A percentile compares a stretch with the other conserved stretches of the same genome.
These are phyloP conservation scores for Chrysoporthe deuterocubensis DNA, from an alignment of 2,329 filamentous ascomycete species.

Conservation along the genomic window DNA sequence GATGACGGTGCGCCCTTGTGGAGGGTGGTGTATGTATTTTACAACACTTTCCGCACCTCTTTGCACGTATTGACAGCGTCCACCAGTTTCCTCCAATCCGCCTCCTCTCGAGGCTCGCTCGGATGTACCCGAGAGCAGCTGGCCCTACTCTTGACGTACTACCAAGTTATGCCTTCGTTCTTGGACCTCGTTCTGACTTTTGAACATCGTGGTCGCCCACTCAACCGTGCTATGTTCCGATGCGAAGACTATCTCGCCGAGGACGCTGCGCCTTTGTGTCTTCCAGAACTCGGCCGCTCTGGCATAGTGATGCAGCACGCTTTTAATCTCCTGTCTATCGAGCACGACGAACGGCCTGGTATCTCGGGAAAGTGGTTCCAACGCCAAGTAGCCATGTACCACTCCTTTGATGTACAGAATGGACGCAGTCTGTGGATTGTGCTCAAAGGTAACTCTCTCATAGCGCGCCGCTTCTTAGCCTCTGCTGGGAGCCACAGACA, in stretches of 20 bases:
- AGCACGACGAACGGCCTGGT: not conserved
- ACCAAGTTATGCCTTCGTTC: conserved; percentile 34
- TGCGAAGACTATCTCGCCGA: conserved; percentile 30
- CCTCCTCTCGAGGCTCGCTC: conserved; percentile 26
- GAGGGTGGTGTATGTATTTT: not conserved
- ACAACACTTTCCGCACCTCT: not conserved
- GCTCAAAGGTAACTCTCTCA: conserved; percentile 16
- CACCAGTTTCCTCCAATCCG: conserved; percentile 29
- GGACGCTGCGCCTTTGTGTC: conserved; percentile 9
- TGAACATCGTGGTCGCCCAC: conserved; percentile 19
- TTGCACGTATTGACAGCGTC: not conserved
- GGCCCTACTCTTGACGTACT: conserved; percentile 29
- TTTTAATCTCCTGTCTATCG: conserved; percentile 12
- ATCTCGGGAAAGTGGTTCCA: conserved; percentile 30
- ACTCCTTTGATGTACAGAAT: conserved; percentile 21
- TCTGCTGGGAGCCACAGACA: not conserved
- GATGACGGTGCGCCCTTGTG: not conserved
- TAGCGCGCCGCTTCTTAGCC: conserved; percentile 1
- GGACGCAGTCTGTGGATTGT: conserved; percentile 18
- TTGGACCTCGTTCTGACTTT: conserved; percentile 33
- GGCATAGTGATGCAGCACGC: conserved; percentile 29
- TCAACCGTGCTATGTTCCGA: conserved; percentile 27
- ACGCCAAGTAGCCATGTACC: conserved; percentile 19
- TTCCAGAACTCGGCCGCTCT: conserved; percentile 24
- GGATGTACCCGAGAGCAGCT: conserved; percentile 32